Conservation (phyloP, 176 grass and related monocot species). For the Oryza glaberrima region DNA sequence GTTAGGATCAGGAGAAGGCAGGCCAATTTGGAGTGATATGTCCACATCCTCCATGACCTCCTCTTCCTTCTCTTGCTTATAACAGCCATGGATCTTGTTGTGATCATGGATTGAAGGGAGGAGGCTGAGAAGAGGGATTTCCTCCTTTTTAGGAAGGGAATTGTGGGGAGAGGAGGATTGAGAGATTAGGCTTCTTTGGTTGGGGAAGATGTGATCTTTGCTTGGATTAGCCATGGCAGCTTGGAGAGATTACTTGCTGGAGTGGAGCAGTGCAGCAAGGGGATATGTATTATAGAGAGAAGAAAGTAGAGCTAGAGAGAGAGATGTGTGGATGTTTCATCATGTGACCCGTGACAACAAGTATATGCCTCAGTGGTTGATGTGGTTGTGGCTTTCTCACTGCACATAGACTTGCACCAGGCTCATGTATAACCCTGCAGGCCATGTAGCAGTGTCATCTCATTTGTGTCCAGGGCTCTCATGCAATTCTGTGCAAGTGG, state of each 20-base stretch:
- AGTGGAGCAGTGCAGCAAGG: conserved; percentile 17
- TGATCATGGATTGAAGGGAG: conserved; percentile 43
- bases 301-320: background rate
- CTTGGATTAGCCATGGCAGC: conserved; percentile 40
- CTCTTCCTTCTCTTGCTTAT: background rate
- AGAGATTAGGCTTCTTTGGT: conserved; percentile 34
- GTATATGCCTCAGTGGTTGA: conserved; percentile 20
- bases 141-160: conserved; percentile 31
- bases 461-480: background rate
- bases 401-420: conserved; percentile 9
- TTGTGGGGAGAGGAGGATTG: conserved; percentile 27
- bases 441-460: conserved; percentile 8
- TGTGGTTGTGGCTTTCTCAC: background rate
- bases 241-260: conserved; percentile 34
- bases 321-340: background rate
- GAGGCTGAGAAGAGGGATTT: conserved; percentile 58
- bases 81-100: conserved; percentile 17
- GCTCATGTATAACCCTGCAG: conserved; percentile 9
- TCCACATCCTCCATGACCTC: conserved; percentile 14
- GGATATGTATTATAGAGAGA: conserved; percentile 29
- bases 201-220: conserved; percentile 10
- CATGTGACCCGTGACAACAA: conserved; percentile 38
- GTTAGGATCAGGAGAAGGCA: background rate
- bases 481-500: background rate
- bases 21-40: conserved; percentile 45